phyloP scores from a whole-genome alignment of 2,329 filamentous ascomycete species.

The Ceratocystiopsis brevicomis region DNA sequence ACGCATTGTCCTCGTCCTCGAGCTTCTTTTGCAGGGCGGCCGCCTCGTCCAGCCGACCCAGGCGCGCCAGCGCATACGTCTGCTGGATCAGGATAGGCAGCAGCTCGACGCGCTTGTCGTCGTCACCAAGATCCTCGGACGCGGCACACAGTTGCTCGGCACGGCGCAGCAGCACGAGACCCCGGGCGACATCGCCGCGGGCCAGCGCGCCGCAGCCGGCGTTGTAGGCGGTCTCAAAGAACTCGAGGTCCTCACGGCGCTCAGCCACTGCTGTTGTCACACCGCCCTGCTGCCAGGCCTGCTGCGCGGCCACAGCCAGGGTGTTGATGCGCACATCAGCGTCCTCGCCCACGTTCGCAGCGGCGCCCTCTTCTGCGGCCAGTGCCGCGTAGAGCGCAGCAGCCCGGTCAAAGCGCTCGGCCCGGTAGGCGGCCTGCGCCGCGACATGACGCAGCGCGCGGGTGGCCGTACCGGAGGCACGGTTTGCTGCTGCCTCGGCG shows the following conservation, averaged over 20 bases:
- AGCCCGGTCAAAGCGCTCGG: slow-evolving; percentile 52
- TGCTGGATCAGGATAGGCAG: slow-evolving; percentile 61
- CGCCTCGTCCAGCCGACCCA: slow-evolving; percentile 49
- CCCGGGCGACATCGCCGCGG: slow-evolving; percentile 44
- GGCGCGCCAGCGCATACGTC: slow-evolving; percentile 47
- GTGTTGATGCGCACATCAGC: slow-evolving; percentile 62
- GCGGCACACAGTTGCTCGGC: slow-evolving; percentile 53
- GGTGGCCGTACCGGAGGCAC: background rate
- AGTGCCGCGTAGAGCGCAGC: slow-evolving; percentile 44
- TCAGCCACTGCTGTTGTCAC: slow-evolving; percentile 30
- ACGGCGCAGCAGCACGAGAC: slow-evolving; percentile 46
- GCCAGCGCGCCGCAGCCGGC: slow-evolving; percentile 56
- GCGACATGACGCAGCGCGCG: slow-evolving; percentile 31
- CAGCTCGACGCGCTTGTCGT: slow-evolving; percentile 57
- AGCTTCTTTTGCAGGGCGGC: slow-evolving; percentile 42
- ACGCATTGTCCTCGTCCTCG: slow-evolving; percentile 34
- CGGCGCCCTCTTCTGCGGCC: slow-evolving; percentile 21
- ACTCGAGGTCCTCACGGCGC: slow-evolving; percentile 42
- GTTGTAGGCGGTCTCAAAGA: slow-evolving; percentile 72
- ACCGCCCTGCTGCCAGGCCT: slow-evolving; percentile 46
- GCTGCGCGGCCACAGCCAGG: slow-evolving; percentile 52
- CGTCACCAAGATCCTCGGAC: slow-evolving; percentile 52
- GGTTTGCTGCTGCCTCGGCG: slow-evolving; percentile 26
- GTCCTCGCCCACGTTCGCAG: slow-evolving; percentile 36
- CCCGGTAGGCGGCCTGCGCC: slow-evolving; percentile 54